Base-by-base conservation (phyloP, 805 yeast genomes). In the Torulaspora delbrueckii region DNA sequence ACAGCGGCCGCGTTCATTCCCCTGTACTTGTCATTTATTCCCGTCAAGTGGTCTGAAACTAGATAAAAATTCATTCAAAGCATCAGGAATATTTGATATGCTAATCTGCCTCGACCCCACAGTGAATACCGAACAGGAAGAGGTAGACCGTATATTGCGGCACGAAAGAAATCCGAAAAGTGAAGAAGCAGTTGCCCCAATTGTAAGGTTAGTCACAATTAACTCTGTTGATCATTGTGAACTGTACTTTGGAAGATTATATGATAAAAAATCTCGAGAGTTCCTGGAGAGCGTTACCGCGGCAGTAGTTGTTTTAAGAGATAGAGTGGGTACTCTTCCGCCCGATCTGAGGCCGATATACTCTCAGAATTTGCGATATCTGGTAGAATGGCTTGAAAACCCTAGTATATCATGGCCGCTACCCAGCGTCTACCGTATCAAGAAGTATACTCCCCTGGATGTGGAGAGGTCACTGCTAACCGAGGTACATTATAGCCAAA, bases 191-290 rank as follows among this genome's bases (percentile, higher is more conserved):
- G 60, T 56, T 8, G 76, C 84, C 0, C 83, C 87, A 8, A 68
- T 86, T 4, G 58, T 91, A 22, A 69, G 91, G 30, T 68, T 91
- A 19, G 79, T 87, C 3, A 84, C 96, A 1, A 77, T 82, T 47
- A 82, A 86, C 56, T 82, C 95, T 2, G 79, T 87, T 22, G 96
- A 91, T 56, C 98, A 91, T 61, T 81, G 88, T 51, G 78, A 79
- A 50, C 58, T 75, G 47, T 69, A 74, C 56, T 76, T 80, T 70
- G 68, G 67, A 54, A 64, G 55, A 50, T 12, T 58, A 40, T 51
- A 62, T 24, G 51, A 54, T 8, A 54, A 50, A 47, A 66, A 53
- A 33, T 65, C 69, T 27, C 60, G 68, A 26, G 71, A 72, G 19
- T 77, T 78, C 53, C 68, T 88, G 36, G 82, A 79, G 51, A 81